A percentile compares a stretch with the other conserved stretches of the same genome.
Evolutionary conservation across 768 basidiomycete species (phyloP).

Genomic region (Lactifluus volemus): DNA sequence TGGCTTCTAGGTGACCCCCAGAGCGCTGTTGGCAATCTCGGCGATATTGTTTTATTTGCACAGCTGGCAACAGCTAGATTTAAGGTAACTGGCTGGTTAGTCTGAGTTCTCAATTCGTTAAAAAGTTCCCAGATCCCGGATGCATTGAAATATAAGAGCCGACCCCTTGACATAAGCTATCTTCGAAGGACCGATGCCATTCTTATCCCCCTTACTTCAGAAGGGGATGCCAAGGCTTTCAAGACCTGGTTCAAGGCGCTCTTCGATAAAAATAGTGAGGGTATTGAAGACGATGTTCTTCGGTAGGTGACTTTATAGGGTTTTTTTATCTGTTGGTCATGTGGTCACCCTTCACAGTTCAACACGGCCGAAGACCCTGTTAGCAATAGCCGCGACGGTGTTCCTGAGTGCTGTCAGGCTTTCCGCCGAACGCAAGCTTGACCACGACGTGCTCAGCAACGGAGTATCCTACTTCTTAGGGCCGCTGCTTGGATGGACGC

Average conservation of each 20-base stretch:
- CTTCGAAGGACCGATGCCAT: constrained; percentile 41
- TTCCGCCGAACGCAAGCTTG: constrained; percentile 45
- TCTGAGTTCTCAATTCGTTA: not conserved
- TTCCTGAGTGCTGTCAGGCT: constrained; percentile 53
- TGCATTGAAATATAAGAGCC: constrained; percentile 38
- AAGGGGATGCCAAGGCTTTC: constrained; percentile 30
- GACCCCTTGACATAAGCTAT: constrained; percentile 41
- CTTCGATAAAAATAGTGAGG: constrained; percentile 69
- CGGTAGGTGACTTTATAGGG: constrained; percentile 20
- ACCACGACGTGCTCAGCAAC: constrained; percentile 58
- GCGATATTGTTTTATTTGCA: constrained; percentile 68
- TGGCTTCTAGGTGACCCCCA: constrained; percentile 63
- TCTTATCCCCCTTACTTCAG: constrained; percentile 33
- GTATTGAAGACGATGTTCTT: constrained; percentile 73
- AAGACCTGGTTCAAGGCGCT: constrained; percentile 66
- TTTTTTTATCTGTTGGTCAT: not conserved
- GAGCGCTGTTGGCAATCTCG: constrained; percentile 68
- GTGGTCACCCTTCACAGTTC: constrained; percentile 34
- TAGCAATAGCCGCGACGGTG: constrained; percentile 59
- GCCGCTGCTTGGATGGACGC: constrained; percentile 69
- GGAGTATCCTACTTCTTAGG: constrained; percentile 73
- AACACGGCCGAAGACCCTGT: constrained; percentile 57
- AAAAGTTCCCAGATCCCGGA: constrained; percentile 37
- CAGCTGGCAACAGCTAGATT: constrained; percentile 60
- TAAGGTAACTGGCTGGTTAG: constrained; percentile 34